Conservation (phyloP, 768 basidiomycete species). For the Sarcomyxa edulis region DNA sequence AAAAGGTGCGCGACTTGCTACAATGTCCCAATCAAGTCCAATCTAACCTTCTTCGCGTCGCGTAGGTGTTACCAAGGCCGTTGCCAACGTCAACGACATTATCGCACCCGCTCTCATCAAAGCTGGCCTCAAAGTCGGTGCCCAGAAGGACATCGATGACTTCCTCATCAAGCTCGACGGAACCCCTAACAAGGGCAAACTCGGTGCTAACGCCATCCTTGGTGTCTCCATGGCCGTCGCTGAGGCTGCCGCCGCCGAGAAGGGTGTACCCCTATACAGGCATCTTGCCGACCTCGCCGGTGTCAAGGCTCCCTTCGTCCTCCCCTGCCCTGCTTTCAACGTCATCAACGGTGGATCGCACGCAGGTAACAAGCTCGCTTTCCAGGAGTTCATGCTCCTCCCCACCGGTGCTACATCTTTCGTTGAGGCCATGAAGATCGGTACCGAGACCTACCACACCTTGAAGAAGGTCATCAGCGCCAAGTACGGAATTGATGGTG, state of each 20-base stretch:
- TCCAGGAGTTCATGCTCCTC: conserved; percentile 99
- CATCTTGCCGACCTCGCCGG: conserved; percentile 96
- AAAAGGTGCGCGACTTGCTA: conserved; percentile 63
- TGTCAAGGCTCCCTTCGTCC: conserved; percentile 87
- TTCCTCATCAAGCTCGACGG: conserved; percentile 98
- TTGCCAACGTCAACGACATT: conserved; percentile 86
- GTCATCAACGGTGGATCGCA: conserved; percentile 99
- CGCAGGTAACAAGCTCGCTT: conserved; percentile 98
- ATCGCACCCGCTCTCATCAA: conserved; percentile 89
- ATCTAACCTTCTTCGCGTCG: conserved; percentile 10
- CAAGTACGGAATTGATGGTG: conserved; percentile 98
- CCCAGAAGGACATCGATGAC: conserved; percentile 95
- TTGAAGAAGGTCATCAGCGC: conserved; percentile 98
- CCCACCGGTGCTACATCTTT: conserved; percentile 90
- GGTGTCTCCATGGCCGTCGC: conserved; percentile 96
- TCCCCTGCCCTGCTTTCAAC: conserved; percentile 94
- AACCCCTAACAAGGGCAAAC: conserved; percentile 97
- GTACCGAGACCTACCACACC: conserved; percentile 96
- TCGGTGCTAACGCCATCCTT: conserved; percentile 98
- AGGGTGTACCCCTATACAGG: conserved; percentile 92
- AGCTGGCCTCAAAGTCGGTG: conserved; percentile 74
- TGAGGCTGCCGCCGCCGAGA: conserved; percentile 91
- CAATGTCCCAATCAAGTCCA: conserved; percentile 3
- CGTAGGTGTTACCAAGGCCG: conserved; percentile 88
- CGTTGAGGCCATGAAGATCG: conserved; percentile 98